These are phyloP conservation scores for Microsporum ferrugineum DNA, from an alignment of 2,329 filamentous ascomycete species.

Conservation along the genomic window DNA sequence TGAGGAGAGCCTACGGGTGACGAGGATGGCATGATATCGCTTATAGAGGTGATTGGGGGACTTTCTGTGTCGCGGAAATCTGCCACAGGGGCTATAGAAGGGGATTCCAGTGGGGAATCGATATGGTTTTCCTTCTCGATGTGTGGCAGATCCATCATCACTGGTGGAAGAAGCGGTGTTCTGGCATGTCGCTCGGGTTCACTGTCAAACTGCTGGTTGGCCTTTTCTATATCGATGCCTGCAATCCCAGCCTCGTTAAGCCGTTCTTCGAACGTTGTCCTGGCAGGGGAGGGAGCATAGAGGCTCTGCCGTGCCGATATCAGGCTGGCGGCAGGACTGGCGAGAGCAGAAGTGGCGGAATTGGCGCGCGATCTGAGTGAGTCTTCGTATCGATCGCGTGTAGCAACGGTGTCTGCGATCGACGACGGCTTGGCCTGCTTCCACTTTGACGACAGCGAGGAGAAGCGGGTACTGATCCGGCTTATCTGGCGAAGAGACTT, in stretches of 20 bases:
- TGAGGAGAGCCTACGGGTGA: slow-evolving; percentile 67
- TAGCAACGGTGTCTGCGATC: slow-evolving; percentile 25
- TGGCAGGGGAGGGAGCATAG: slow-evolving; percentile 50
- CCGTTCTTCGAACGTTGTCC: slow-evolving; percentile 50
- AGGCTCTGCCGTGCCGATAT: slow-evolving; percentile 40
- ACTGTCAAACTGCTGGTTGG: slow-evolving; percentile 40
- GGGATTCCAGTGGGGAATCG: slow-evolving; percentile 77
- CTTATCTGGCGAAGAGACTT: slow-evolving; percentile 41
- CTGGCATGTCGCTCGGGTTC: slow-evolving; percentile 56
- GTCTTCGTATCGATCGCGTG: slow-evolving; percentile 22
- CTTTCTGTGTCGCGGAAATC: slow-evolving; percentile 32
- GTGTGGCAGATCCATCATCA: slow-evolving; percentile 51
- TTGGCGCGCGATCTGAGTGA: slow-evolving; percentile 32
- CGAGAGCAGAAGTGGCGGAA: slow-evolving; percentile 31
- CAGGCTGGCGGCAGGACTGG: slow-evolving; percentile 26
- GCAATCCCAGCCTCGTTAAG: slow-evolving; percentile 38
- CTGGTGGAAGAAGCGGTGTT: slow-evolving; percentile 74
- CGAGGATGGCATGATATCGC: slow-evolving; percentile 31
- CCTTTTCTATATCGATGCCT: slow-evolving; percentile 44
- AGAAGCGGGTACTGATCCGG: slow-evolving; percentile 58
- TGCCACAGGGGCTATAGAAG: slow-evolving; percentile 56
- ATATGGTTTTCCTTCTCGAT: slow-evolving; percentile 44
- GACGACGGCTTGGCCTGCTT: slow-evolving; percentile 22
- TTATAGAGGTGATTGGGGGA: slow-evolving; percentile 39
- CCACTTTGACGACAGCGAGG: slow-evolving; percentile 53